These are phyloP conservation scores for Meyerozyma smithsonii DNA, from an alignment of 1,139 yeast species.

Conservation along the genomic window DNA sequence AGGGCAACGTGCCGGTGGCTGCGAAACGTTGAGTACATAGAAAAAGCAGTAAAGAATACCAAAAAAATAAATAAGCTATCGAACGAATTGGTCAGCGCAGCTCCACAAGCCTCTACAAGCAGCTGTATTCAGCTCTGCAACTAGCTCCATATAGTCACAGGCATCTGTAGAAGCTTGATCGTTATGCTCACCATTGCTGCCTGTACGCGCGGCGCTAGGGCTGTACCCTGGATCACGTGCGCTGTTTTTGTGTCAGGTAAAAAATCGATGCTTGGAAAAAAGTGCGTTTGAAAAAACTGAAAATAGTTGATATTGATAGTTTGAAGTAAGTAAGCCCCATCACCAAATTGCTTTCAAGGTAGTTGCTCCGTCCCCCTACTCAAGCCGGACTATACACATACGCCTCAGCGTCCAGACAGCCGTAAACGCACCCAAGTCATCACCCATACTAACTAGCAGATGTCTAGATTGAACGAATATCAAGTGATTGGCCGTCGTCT, in stretches of 20 bases:
- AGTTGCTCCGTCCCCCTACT: neutral
- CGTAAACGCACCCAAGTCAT: neutral
- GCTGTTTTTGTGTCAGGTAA: conserved; percentile 3
- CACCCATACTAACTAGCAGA: conserved; percentile 8
- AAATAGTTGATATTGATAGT: conserved; percentile 3
- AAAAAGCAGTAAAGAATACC: neutral
- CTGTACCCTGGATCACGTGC: conserved; percentile 1
- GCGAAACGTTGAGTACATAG: neutral
- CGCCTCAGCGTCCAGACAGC: neutral
- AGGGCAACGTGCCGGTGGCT: conserved; percentile 1
- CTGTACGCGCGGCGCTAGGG: neutral
- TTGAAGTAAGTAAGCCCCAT: conserved; percentile 1
- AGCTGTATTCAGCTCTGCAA: too few relatives aligned
- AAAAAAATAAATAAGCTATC: neutral
- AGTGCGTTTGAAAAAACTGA: conserved; percentile 3
- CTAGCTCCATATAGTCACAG: too few relatives aligned
- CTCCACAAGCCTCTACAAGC: too few relatives aligned
- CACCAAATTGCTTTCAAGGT: neutral
- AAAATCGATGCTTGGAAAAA: conserved; percentile 2
- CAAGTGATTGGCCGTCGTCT: conserved; percentile 99
- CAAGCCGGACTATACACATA: neutral
- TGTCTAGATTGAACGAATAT: conserved; percentile 97
- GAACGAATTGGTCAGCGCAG: too few relatives aligned
- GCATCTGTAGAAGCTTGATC: too few relatives aligned
- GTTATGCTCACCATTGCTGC: neutral